Evolutionary conservation across 176 grass and related monocot genomes (phyloP), one percentile per base, ranked within the genome.

Genomic region (Alopecurus myosuroides): DNA sequence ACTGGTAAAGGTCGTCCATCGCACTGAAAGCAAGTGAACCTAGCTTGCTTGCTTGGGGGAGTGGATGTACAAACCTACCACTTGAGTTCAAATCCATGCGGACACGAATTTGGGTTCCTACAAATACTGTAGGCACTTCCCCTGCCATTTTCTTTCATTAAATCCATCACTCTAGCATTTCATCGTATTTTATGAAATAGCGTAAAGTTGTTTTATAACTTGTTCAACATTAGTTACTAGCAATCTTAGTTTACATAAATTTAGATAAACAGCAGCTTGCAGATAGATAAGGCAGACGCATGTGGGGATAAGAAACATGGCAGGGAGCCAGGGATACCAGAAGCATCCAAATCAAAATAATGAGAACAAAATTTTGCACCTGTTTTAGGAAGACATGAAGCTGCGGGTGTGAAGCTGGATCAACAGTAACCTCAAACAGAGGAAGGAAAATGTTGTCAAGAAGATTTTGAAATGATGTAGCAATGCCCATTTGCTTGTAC

Each of bases 371-470:
- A 70, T 82, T 76, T 17, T 50, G 50, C 51, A 97, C 97, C 97
- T 96, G 91, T 48, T 94, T 97, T 81, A 99, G 84, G 86, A 99
- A 94, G 77, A 91, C 81, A 88, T 99, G 97, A 63, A 99, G 87
- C 78, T 99, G 97, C 3, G 97, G 97, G 48, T 99, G 97, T 6
- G 97, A 99, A 88, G 90, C 79, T 72, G 94, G 97, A 85, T 97
- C 87, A 53, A 99, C 40, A 80, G 94, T 99, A 84, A 94, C 97
- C 90, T 99, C 97, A 92, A 94, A 99, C 35, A 99, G 92, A 80
- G 97, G 97, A 88, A 99, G 94, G 62, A 99, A 99, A 87, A 99
- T 91, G 58, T 99, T 97, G 92, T 99, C 97, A 52, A 99, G 94
- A 66, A 99, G 87, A 84, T 88, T 94, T 57, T 99, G 97, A 62